These are phyloP conservation scores for Asterophora parasitica DNA, from an alignment of 768 basidiomycete species.

Conservation along the genomic window DNA sequence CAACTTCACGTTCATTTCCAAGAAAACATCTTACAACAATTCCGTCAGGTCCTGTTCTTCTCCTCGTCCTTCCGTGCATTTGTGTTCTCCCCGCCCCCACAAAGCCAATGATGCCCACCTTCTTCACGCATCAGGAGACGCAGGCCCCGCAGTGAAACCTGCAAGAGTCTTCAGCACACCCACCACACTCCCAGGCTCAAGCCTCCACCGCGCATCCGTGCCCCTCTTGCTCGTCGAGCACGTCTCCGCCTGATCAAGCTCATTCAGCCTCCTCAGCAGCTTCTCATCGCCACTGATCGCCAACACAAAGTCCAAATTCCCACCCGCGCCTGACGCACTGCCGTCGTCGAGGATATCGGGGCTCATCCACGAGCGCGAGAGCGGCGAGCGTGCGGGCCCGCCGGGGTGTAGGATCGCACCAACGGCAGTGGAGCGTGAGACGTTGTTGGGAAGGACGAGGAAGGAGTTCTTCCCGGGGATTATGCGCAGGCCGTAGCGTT, in stretches of 20 bases:
- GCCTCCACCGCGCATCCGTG: slow-evolving; percentile 76
- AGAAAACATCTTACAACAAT: too few species aligned
- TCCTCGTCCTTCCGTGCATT: too few species aligned
- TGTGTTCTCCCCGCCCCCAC: too few species aligned
- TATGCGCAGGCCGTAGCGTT: slow-evolving; percentile 78
- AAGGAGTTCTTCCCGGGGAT: slow-evolving; percentile 77
- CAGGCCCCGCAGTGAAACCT: not conserved
- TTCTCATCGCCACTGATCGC: slow-evolving; percentile 76
- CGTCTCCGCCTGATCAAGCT: slow-evolving; percentile 69
- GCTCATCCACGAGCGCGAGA: slow-evolving; percentile 37
- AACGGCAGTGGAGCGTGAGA: slow-evolving; percentile 80
- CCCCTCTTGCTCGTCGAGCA: slow-evolving; percentile 65
- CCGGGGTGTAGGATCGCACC: slow-evolving; percentile 74
- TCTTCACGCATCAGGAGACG: too few species aligned
- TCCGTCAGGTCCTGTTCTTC: too few species aligned
- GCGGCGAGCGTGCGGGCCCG: slow-evolving; percentile 37
- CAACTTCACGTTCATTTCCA: too few species aligned
- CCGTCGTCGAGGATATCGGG: slow-evolving; percentile 25
- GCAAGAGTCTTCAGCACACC: slow-evolving; percentile 3
- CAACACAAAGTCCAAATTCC: slow-evolving; percentile 54
- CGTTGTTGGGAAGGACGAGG: slow-evolving; percentile 78
- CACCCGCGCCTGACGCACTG: slow-evolving; percentile 23
- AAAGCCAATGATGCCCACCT: too few species aligned
- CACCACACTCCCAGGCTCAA: slow-evolving; percentile 33
- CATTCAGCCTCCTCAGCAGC: slow-evolving; percentile 68